A percentile compares a stretch with the other conserved stretches of the same genome.
These are phyloP conservation scores for Biscutella auriculata DNA, from an alignment of 441 rosid species.

Conservation along the genomic window DNA sequence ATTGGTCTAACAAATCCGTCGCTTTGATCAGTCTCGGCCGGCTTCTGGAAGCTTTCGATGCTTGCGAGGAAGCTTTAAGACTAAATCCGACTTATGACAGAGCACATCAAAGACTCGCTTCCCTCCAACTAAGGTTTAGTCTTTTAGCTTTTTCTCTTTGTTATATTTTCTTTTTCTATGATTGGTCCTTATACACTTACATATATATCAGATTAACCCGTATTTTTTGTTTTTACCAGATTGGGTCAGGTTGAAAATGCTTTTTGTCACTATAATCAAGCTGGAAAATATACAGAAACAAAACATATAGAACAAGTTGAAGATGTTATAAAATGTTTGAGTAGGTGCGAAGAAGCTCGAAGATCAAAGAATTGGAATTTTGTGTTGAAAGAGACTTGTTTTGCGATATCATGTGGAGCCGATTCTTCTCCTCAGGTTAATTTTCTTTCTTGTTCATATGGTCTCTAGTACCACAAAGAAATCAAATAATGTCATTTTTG, in stretches of 20 bases:
- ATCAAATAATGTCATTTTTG: not conserved
- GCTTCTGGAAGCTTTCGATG: slow-evolving; percentile 43
- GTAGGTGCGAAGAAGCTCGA: slow-evolving; percentile 39
- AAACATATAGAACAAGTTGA: slow-evolving; percentile 44
- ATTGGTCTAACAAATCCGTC: slow-evolving; percentile 64
- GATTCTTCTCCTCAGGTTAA: slow-evolving; percentile 69
- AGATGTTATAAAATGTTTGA: slow-evolving; percentile 33
- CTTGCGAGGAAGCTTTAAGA: slow-evolving; percentile 62
- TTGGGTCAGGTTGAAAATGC: slow-evolving; percentile 73
- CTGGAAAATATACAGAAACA: slow-evolving; percentile 31
- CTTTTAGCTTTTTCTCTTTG: not conserved
- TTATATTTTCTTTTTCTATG: not conserved
- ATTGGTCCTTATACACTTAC: no score
- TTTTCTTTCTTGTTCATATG: not conserved
- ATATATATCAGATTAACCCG: no score
- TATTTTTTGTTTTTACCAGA: slow-evolving; percentile 20
- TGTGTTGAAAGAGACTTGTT: slow-evolving; percentile 37
- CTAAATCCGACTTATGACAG: slow-evolving; percentile 54
- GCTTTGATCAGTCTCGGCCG: slow-evolving; percentile 72
- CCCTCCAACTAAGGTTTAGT: slow-evolving; percentile 50
- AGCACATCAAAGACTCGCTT: slow-evolving; percentile 71
- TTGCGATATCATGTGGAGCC: slow-evolving; percentile 45
- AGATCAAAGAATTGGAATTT: slow-evolving; percentile 40
- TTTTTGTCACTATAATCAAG: slow-evolving; percentile 41
- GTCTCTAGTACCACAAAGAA: not conserved